Evolutionary conservation across 2,329 filamentous ascomycete genomes (phyloP), one percentile per base, ranked within the genome.

Genomic region (Diplodia corticola): DNA sequence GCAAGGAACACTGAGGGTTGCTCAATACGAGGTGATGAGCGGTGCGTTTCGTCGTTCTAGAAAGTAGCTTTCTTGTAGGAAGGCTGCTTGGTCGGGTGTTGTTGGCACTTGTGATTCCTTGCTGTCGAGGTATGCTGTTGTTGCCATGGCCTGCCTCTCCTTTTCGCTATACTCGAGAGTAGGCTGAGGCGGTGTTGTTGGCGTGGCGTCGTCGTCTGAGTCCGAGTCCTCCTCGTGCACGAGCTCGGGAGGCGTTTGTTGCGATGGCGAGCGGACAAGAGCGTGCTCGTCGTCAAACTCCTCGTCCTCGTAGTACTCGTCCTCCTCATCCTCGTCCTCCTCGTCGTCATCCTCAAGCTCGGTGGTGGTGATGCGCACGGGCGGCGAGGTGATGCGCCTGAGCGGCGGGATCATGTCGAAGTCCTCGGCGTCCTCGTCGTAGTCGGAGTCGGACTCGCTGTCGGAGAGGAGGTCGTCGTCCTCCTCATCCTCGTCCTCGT

Each of bases 401-500:
- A 76, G 68, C 53, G 80, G 72, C 24, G 79, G 71, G 69, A 81
- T 75, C 74, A 80, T 79, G 71, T 81, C 79, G 69, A 77, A 79
- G 83, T 78, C 79, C 48, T 63, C 64, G 69, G 83, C 81, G 66
- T 84, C 82, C 67, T 85, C 84, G 70, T 84, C 84, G 73, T 81
- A 78, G 44, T 84, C 82, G 9, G 79, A 82, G 68, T 85, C 84
- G 15, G 83, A 86, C 64, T 86, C 84, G 33, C 75, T 79, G 70
- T 83, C 81, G 48, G 79, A 81, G 67, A 77, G 75, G 22, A 73
- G 74, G 66, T 79, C 77, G 74, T 78, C 67, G 70, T 83, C 82
- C 70, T 86, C 85, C 70, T 91, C 30, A 3, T 33, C 88, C 71
- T 90, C 88, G 70, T 84, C 84, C 69, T 88, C 83, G 82, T 86